Evolutionary conservation across 768 basidiomycete species (phyloP), one percentile per base, ranked within the genome.

Genomic region (Fibroporia radiculosa): DNA sequence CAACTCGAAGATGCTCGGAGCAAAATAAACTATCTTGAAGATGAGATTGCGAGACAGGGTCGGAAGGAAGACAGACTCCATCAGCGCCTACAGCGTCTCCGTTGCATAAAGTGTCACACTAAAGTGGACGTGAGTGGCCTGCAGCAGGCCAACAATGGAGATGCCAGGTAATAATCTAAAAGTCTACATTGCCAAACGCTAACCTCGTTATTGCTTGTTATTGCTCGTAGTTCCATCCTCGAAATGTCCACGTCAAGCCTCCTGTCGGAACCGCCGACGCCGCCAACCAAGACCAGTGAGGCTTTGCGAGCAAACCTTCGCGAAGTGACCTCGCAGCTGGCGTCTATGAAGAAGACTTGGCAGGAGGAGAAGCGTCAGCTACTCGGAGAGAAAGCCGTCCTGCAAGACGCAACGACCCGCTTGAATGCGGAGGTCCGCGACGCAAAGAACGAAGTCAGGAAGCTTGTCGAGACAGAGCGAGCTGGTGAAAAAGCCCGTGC

Each of bases 1-100:
- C 80, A 77, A 43, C 73, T 91, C 3, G 83, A 81, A 47, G 84
- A 88, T 51, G 83, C 85, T 7, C 74, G 82, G 6, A 59, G 69
- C 12, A 72, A 66, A 50, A 78, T 84, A 13, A 61, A 62, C 5
- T 48, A 58, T 0, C 64, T 90, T 23, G 82, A 89, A 59, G 80
- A 80, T 34, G 84, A 91, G 56, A 70, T 82, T 34, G 76, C 77
- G 4, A 70, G 81, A 26, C 64, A 86, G 40, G 66, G 71, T 18
- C 71, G 84, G 48, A 76, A 74, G 45, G 87, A 90, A 47, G 83
- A 86, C 29, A 76, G 86, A n/a, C 74, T 77, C 2, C 53, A 71
- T 18, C 75, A 69, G 41, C 74, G 82, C 13, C 62, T 90, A 31
- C 72, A 78, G 47, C 72, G 75, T 36, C 71, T 71, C 4, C 72